Base-by-base conservation (phyloP, 2,329 filamentous ascomycete genomes). In the Nemania sp. region DNA sequence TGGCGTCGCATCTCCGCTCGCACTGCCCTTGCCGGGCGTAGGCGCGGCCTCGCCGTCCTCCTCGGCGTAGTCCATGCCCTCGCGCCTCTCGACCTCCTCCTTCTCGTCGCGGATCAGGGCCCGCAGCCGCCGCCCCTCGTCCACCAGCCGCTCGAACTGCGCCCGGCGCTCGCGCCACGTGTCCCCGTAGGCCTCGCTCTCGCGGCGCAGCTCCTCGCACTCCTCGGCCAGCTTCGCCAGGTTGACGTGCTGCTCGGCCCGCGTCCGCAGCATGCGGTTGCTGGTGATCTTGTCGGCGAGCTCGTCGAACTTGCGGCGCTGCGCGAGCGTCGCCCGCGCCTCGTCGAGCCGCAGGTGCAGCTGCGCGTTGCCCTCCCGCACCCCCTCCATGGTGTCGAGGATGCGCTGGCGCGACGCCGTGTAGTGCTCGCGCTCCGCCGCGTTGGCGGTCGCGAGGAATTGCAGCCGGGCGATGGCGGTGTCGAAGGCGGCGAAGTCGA, bases 101-200 rank as follows among this genome's bases (percentile, higher is more conserved):
- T 97, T 96, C 80, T 97, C 94, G 71, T 97, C 93, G 62, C 92
- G 87, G 71, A 98, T 97, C 74, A 96, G 82, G 50, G 91, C 83
- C 59, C 93, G 82, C 74, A 98, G 83, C 65, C 91, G 83, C 84
- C 90, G 90, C n/a, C 92, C 92, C 78, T 97, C 94, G 61, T 93
- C 90, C 73, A 97, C 90, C 70, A 98, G 93, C 57, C 87, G 84
- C 59, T 89, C 90, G 75, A 97, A 97, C 76, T 97, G 92, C 68
- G 92, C 90, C 64, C 90, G 82, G 40, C 94, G 83, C 76, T 96
- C 92, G 43, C 85, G 81, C 93, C 93, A 97, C 0, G 91, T 95
- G 65, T 83, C 84, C 50, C 87, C 89, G 73, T 96, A 96, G 39
- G 90, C 88, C 71, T 86, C 84, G 71, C 91, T 92, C 79, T 98